Evolutionary conservation across 352 stramenopile species (phyloP), one percentile per base, ranked within the genome.

Genomic region (Phytophthora idaei): DNA sequence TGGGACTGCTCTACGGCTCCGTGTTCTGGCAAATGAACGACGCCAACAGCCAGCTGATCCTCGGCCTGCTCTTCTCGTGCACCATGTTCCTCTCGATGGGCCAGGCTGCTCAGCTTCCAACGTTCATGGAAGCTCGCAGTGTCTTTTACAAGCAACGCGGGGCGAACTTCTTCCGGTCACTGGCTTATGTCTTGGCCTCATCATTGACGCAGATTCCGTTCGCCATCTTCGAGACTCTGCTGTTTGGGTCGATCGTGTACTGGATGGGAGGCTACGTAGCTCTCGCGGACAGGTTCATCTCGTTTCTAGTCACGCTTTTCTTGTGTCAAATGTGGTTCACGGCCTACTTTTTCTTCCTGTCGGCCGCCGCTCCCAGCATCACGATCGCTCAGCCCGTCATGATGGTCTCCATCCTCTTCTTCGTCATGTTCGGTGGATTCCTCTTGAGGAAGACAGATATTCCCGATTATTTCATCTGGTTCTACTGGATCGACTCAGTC

Each of bases 91-190:
- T 96, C 1, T 89, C 83, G 3, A 74, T 98, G 59, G 86, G 88
- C 12, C 81, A 89, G 37, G 91, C 93, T 32, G 62, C 90, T 4
- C 82, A 94, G 44, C 61, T 98, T 14, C 80, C 89, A 17, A 83
- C 80, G 27, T 92, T 97, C 58, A 90, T 97, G 73, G 74, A 83
- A 28, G 77, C 76, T 28, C 85, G 83, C 34, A 73, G 61, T 0
- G 72, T 94, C 7, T 98, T 95, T 65, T 97, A 97, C 83, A 97
- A 97, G 64, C 92, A 98, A 41, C 78, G 81, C 1, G 85, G 91
- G 21, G 78, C 83, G 25, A 97, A 97, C 62, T 97, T 97, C 65
- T 96, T 92, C 57, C 84, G 88, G 7, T 83, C 90, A 1, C 81
- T 81, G 0, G 80, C 85, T 8, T 98, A 96, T 64, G 82, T 97